Conservation (phyloP, 2,329 filamentous ascomycete species). For the Didymella pinodella region DNA sequence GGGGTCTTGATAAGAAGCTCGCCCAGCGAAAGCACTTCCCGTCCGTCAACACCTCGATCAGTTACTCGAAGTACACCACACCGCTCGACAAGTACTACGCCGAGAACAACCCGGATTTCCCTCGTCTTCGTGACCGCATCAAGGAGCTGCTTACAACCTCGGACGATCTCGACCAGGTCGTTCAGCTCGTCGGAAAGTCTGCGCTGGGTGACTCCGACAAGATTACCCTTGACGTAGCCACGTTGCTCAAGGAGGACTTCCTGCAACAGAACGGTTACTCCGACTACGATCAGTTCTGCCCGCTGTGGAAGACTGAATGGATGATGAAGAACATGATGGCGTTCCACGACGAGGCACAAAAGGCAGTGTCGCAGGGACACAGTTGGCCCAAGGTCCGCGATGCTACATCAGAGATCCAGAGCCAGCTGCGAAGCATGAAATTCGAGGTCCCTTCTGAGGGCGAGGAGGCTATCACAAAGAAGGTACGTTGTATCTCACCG, state of each 20-base stretch:
- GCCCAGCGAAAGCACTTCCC: conserved; percentile 99
- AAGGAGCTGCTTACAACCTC: conserved; percentile 93
- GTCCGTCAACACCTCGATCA: conserved; percentile 92
- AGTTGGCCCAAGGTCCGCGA: conserved; percentile 94
- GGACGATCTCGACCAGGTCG: conserved; percentile 97
- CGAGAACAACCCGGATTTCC: conserved; percentile 93
- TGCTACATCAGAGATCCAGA: conserved; percentile 85
- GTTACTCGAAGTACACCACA: conserved; percentile 95
- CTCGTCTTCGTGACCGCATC: conserved; percentile 88
- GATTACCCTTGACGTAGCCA: conserved; percentile 93
- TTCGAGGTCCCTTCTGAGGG: conserved; percentile 92
- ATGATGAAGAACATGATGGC: conserved; percentile 99
- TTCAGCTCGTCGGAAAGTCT: conserved; percentile 97
- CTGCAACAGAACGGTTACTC: conserved; percentile 99
- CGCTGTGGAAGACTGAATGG: conserved; percentile 99
- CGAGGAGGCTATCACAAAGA: conserved; percentile 81
- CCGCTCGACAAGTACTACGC: conserved; percentile 93
- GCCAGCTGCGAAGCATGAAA: conserved; percentile 88
- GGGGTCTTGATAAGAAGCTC: conserved; percentile 99
- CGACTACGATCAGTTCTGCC: conserved; percentile 99
- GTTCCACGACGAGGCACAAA: conserved; percentile 97
- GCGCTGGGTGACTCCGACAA: conserved; percentile 96
- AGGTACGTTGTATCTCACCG: conserved; percentile 63
- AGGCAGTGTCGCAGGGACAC: conserved; percentile 89
- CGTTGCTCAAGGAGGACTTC: conserved; percentile 96